Evolutionary conservation across 176 grass and related monocot genomes (phyloP), one percentile per base, ranked within the genome.

Genomic region (Rhipidocladum racemiflorum): DNA sequence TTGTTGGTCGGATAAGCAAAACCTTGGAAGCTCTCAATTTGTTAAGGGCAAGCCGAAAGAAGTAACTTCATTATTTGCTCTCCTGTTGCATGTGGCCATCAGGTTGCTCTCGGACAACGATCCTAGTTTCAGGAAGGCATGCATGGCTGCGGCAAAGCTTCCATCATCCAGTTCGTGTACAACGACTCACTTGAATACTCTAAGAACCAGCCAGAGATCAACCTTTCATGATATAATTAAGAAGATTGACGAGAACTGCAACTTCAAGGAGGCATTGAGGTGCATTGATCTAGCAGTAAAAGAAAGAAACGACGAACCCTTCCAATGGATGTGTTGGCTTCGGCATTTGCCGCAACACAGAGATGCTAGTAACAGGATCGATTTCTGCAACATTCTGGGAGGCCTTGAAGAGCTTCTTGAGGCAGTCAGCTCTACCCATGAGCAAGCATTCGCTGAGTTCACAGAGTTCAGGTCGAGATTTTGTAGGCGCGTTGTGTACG

Each of bases 281-380:
- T 82, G 3, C 21, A 71, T 92, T 25, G n/a, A 76, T 49, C 20
- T 82, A 56, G 50, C 77, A 17, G 74, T 91, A 7, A 69, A 81
- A 32, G 78, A 39, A 65, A 61, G 60, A 23, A 78, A 90, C 1
- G 87, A 90, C 9, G 78, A 90, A 25, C 27, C 85, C 13, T 86
- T 98, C 55, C 86, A 87, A 28, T 95, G 91, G 93, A 93, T 99
- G 89, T 81, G 67, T 51, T 99, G 96, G 93, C 85, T 95, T 8
- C 79, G 60, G 0, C 90, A 95, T 71, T 81, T 99, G 69, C 83
- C 54, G 6, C 88, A 87, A 23, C 12, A 71, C 3, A 78, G 78
- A 21, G 28, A n/a, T 30, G 61, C 53, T 5, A 6, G 25, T 36
- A 11, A 18, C 74, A 79, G 50, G 66, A 90, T 93, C 7, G 82